phyloP scores from a whole-genome alignment of 225 moss, liverwort and hornwort genomes.

The Physcomitrellopsis africana region DNA sequence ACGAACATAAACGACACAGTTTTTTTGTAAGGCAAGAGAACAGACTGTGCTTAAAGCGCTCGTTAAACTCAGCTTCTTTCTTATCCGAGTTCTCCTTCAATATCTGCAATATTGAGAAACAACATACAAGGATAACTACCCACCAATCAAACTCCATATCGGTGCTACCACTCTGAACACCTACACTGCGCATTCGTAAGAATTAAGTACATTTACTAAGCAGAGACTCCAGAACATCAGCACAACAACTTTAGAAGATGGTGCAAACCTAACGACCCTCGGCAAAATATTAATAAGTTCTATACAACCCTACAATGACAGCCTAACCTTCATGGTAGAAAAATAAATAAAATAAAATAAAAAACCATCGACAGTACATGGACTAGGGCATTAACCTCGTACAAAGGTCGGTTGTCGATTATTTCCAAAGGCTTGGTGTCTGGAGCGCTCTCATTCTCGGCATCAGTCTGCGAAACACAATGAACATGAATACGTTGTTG shows the following conservation, averaged over 20 bases:
- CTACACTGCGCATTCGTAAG: neutral
- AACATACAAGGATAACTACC: no score
- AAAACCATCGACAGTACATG: neutral
- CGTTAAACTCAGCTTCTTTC: constrained; percentile 94
- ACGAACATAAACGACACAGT: constrained; percentile 20
- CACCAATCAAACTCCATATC: no score
- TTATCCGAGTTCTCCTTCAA: constrained; percentile 95
- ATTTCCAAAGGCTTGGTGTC: constrained; percentile 32
- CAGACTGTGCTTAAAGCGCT: constrained; percentile 92
- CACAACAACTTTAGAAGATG: neutral
- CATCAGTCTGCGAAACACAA: constrained; percentile 47
- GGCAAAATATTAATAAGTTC: neutral
- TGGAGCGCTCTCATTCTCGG: constrained; percentile 40
- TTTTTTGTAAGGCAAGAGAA: constrained; percentile 29
- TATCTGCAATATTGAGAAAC: constrained; percentile 53
- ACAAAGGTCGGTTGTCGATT: constrained; percentile 52
- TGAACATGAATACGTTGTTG: constrained; percentile 6
- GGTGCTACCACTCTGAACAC: neutral
- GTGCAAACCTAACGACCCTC: neutral
- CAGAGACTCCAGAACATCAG: neutral
- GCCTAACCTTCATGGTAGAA: constrained; percentile 1
- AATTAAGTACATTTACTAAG: neutral
- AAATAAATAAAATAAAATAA: neutral
- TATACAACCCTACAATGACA: neutral
- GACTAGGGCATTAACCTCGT: constrained; percentile 39